phyloP scores from a whole-genome alignment of 2,329 filamentous ascomycete genomes.

The Penicillium expansum region DNA sequence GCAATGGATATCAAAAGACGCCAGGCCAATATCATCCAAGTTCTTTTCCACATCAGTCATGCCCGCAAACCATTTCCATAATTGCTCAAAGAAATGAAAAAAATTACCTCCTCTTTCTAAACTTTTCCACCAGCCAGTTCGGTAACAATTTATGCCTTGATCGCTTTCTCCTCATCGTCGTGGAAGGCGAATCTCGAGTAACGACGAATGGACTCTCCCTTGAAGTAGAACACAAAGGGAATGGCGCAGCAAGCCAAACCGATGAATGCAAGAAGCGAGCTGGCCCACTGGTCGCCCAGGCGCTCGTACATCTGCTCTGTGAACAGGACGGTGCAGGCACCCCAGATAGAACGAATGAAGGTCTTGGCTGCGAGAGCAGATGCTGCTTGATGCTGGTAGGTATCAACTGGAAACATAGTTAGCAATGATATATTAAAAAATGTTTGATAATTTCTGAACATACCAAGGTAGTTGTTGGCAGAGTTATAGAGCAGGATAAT shows the following conservation, averaged over 20 bases:
- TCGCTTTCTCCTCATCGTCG: slow-evolving; percentile 50
- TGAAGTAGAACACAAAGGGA: slow-evolving; percentile 78
- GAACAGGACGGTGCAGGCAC: slow-evolving; percentile 73
- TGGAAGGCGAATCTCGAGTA: slow-evolving; percentile 70
- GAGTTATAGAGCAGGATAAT: slow-evolving; percentile 83
- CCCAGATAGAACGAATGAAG: slow-evolving; percentile 76
- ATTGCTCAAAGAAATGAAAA: background rate
- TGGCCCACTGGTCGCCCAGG: slow-evolving; percentile 74
- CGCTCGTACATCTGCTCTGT: slow-evolving; percentile 76
- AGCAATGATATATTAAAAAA: slow-evolving; percentile 3
- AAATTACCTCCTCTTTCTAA: background rate
- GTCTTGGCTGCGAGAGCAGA: slow-evolving; percentile 80
- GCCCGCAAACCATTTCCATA: background rate
- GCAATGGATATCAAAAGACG: background rate
- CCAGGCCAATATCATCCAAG: background rate
- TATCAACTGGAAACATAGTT: slow-evolving; percentile 50
- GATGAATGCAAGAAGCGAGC: slow-evolving; percentile 69
- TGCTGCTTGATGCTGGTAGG: slow-evolving; percentile 71
- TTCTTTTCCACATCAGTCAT: slow-evolving; percentile 8
- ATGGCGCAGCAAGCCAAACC: slow-evolving; percentile 75
- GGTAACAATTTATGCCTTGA: slow-evolving; percentile 17
- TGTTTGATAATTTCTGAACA: slow-evolving; percentile 1
- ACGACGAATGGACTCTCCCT: slow-evolving; percentile 67
- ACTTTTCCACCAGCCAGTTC: background rate
- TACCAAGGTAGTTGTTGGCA: slow-evolving; percentile 67